Evolutionary conservation across 1,139 yeast genomes (phyloP).

Genomic region (Suhomyces anneliseae): DNA sequence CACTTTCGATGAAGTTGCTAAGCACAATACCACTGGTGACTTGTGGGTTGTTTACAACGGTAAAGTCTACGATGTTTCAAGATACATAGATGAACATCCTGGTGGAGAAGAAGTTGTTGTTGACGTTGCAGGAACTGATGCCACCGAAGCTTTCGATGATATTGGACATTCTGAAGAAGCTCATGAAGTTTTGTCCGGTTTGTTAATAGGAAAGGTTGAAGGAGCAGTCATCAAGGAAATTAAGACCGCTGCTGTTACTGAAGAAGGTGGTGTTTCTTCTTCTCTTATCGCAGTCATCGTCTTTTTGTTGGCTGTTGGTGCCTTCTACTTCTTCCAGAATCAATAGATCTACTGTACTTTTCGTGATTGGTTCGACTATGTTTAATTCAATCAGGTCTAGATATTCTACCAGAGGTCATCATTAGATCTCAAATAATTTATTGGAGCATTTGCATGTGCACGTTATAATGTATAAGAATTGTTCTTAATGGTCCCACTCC

Average conservation of each 20-base stretch:
- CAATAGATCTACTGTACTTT: constrained; percentile 2
- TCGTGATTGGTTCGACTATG: neutral
- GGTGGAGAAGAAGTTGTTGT: constrained; percentile 98
- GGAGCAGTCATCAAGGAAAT: constrained; percentile 42
- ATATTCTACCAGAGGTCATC: no score
- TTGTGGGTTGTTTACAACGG: constrained; percentile 91
- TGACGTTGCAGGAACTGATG: constrained; percentile 90
- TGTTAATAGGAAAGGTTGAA: constrained; percentile 64
- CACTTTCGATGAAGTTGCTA: constrained; percentile 64
- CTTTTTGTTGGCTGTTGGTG: constrained; percentile 18
- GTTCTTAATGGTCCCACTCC: neutral
- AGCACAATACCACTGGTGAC: constrained; percentile 77
- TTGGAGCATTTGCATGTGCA: neutral
- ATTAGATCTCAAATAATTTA: neutral
- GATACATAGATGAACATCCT: constrained; percentile 92
- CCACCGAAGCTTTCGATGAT: constrained; percentile 92
- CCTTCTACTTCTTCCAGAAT: constrained; percentile 16
- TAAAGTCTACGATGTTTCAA: constrained; percentile 82
- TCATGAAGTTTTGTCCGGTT: constrained; percentile 64
- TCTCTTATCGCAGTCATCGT: constrained; percentile 26
- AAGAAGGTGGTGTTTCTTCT: constrained; percentile 29
- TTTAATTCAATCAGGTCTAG: neutral
- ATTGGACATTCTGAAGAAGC: constrained; percentile 99
- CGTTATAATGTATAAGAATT: no score
- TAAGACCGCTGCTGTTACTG: constrained; percentile 20